Evolutionary conservation across 192 early-diverging fungal species (phyloP).

Genomic region (Oehlia diaphana): DNA sequence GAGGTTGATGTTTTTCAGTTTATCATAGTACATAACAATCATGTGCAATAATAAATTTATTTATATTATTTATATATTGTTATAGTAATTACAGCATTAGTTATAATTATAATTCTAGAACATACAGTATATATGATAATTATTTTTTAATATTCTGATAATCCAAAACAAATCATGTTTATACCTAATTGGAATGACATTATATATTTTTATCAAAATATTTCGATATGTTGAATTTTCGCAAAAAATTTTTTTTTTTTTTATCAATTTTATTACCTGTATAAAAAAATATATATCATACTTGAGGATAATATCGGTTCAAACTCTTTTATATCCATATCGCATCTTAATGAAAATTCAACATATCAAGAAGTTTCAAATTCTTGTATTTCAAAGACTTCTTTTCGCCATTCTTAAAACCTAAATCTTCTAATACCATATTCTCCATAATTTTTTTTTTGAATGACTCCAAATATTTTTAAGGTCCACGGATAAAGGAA

Average conservation of each 20-base stretch:
- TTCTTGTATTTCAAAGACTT: background rate
- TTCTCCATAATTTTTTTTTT: background rate
- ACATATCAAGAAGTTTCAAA: background rate
- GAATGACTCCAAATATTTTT: background rate
- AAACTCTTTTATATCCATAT: background rate
- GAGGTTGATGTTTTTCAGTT: no score
- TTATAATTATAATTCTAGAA: no score
- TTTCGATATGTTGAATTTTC: background rate
- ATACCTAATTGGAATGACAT: no score
- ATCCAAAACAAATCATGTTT: no score
- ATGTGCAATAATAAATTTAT: no score
- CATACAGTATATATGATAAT: no score
- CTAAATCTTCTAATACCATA: background rate
- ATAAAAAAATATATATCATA: background rate
- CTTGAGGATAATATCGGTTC: background rate
- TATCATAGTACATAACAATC: no score
- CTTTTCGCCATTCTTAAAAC: background rate
- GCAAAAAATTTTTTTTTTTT: background rate
- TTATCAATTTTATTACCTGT: background rate
- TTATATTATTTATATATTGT: no score
- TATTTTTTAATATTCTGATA: no score
- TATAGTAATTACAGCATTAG: no score
- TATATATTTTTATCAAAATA: background rate
- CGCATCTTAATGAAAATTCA: conserved; percentile 1
- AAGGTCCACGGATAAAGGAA: background rate